Evolutionary conservation across 1,284 basidiomycete genomes (phyloP), one percentile per base, ranked within the genome.

Genomic region (Sphagnurus paluster): DNA sequence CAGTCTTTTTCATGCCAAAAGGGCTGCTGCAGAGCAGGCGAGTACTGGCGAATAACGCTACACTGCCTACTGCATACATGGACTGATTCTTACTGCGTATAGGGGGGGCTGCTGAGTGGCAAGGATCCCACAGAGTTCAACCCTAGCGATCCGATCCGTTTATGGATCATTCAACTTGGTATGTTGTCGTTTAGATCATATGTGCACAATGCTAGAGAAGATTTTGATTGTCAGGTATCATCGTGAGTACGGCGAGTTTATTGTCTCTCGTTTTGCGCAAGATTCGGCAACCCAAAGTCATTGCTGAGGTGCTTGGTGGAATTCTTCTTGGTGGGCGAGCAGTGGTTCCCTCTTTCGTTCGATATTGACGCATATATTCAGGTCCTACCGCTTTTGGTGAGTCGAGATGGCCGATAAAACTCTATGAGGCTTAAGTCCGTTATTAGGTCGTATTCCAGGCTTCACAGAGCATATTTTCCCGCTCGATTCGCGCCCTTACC

Each of bases 161-260:
- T 95, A 62, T 97, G 93, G 87, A 89, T 94, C 61, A 84, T 97
- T 46, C 93, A 94, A 77, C 75, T 91, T 38, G 83, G 88, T 86
- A 50, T 52, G 82, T 70, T 11, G n/a, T n/a, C n/a, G n/a, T n/a
- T n/a, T n/a, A n/a, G n/a, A n/a, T n/a, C n/a, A n/a, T n/a, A n/a
- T n/a, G n/a, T n/a, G n/a, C n/a, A n/a, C n/a, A n/a, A n/a, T n/a
- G n/a, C n/a, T n/a, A n/a, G n/a, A n/a, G n/a, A n/a, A n/a, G n/a
- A n/a, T n/a, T n/a, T n/a, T n/a, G n/a, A n/a, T n/a, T n/a, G 41
- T n/a, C 53, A 84, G 82, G 82, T 19, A 75, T 93, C 52, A 93
- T 96, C 69, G 79, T 97, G 49, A 68, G 79, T 35, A 88, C 87
- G 49, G 87, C 91, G 1, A 90, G 89, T 60, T 57, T 91, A 4